A percentile compares a stretch with the other conserved stretches of the same genome.
Evolutionary conservation across 495 filamentous ascomycete genomes (phyloP).

Genomic region (Lasiosphaeris hirsuta): DNA sequence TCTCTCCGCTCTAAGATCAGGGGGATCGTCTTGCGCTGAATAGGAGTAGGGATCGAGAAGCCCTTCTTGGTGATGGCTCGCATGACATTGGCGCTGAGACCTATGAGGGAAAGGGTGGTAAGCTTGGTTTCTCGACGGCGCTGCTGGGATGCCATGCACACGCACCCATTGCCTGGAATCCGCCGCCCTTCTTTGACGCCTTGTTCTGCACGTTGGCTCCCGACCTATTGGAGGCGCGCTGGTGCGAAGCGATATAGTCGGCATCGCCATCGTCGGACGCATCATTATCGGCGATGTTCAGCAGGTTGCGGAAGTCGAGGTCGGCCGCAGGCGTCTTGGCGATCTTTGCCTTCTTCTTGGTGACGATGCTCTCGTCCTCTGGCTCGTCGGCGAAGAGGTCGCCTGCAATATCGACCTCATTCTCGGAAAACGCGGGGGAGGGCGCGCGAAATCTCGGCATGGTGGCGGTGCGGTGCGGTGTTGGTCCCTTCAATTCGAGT

Average conservation of each 20-base stretch:
- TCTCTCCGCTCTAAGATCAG: conserved; percentile 83
- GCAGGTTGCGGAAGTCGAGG: conserved; percentile 42
- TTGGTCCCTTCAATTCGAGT: background rate
- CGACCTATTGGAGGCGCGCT: conserved; percentile 84
- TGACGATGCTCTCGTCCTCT: conserved; percentile 28
- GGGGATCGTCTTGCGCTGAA: conserved; percentile 94
- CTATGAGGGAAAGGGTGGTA: conserved; percentile 34
- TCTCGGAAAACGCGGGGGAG: conserved; percentile 86
- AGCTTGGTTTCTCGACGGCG: background rate
- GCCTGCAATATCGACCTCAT: conserved; percentile 83
- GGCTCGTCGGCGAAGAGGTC: conserved; percentile 62
- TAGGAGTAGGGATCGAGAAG: conserved; percentile 92
- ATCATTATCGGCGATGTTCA: conserved; percentile 41
- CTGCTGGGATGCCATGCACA: background rate
- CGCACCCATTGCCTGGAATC: conserved; percentile 91
- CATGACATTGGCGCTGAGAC: conserved; percentile 72
- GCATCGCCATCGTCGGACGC: conserved; percentile 61
- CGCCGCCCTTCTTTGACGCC: conserved; percentile 87
- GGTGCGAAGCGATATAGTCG: conserved; percentile 81
- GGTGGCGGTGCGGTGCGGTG: conserved; percentile 1
- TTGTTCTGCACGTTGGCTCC: conserved; percentile 75
- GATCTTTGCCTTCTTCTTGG: background rate
- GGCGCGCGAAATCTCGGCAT: conserved; percentile 42
- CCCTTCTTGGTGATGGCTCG: conserved; percentile 90
- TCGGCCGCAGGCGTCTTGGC: conserved; percentile 18